phyloP scores from a whole-genome alignment of 1,284 basidiomycete species.

The Flammula alnicola region DNA sequence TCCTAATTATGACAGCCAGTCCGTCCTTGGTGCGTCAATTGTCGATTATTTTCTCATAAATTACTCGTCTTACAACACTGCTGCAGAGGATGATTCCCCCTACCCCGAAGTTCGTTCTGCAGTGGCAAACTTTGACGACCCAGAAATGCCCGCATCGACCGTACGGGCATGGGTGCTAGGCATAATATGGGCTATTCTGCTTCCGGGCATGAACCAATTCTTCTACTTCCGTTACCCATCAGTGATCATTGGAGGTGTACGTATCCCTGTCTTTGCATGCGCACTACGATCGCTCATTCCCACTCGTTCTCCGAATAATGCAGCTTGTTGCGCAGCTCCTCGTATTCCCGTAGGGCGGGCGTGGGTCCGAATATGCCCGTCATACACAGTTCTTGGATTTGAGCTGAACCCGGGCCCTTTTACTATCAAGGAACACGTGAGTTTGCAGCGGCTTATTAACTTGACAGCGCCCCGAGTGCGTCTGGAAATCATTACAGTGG shows the following conservation, averaged over 20 bases:
- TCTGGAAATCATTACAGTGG: neutral
- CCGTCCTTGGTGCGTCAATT: constrained; percentile 35
- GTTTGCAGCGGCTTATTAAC: constrained; percentile 14
- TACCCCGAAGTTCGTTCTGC: constrained; percentile 64
- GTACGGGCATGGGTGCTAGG: constrained; percentile 65
- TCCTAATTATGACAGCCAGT: constrained; percentile 39
- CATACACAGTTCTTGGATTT: constrained; percentile 49
- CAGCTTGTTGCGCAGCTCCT: constrained; percentile 58
- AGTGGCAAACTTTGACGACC: constrained; percentile 69
- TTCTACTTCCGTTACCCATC: constrained; percentile 59
- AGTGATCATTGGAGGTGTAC: constrained; percentile 44
- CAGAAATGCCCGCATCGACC: constrained; percentile 60
- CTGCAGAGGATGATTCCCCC: constrained; percentile 36
- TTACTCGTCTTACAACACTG: neutral
- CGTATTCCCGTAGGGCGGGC: constrained; percentile 56
- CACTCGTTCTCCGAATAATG: neutral
- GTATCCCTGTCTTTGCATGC: constrained; percentile 24
- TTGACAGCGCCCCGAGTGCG: constrained; percentile 14
- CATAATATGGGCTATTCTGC: constrained; percentile 51
- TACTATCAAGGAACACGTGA: constrained; percentile 74
- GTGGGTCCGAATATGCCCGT: constrained; percentile 56
- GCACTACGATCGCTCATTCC: constrained; percentile 33
- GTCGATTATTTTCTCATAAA: neutral
- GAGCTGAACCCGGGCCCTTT: constrained; percentile 76
- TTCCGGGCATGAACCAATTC: constrained; percentile 62